phyloP scores from a whole-genome alignment of 2,329 filamentous ascomycete genomes.

The Sporothrix brasiliensis region DNA sequence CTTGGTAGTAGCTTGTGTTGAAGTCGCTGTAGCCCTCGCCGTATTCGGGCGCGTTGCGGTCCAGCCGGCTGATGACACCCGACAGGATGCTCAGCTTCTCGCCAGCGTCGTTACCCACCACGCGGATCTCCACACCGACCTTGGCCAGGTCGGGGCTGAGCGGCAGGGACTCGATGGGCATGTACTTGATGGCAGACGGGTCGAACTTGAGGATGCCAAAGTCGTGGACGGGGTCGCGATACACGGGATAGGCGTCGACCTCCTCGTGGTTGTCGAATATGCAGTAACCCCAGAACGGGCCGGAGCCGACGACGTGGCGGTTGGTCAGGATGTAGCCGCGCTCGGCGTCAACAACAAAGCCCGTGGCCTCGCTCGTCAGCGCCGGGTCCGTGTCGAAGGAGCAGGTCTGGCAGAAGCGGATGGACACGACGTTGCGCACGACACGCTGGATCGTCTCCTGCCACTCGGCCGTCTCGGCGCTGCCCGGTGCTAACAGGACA shows the following conservation, averaged over 20 bases:
- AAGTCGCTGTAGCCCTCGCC: conserved; percentile 98
- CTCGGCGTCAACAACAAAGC: conserved; percentile 95
- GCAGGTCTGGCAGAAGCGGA: conserved; percentile 96
- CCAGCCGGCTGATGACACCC: conserved; percentile 92
- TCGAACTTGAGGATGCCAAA: conserved; percentile 97
- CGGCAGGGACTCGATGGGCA: conserved; percentile 79
- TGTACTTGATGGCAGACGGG: conserved; percentile 94
- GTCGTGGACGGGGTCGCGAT: conserved; percentile 97
- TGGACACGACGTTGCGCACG: conserved; percentile 95
- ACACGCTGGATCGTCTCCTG: conserved; percentile 93
- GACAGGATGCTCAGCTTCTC: conserved; percentile 98
- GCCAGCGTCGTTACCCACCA: conserved; percentile 97
- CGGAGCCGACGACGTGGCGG: conserved; percentile 89
- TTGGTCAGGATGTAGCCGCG: conserved; percentile 87
- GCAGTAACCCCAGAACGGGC: conserved; percentile 96
- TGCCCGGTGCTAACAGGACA: conserved; percentile 37
- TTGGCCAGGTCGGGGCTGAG: conserved; percentile 84
- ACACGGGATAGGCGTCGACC: conserved; percentile 94
- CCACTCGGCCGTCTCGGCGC: conserved; percentile 60
- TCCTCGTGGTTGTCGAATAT: conserved; percentile 99
- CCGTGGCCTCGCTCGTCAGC: conserved; percentile 91
- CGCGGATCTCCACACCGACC: conserved; percentile 92
- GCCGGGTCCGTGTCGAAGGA: conserved; percentile 97
- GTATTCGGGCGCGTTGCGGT: conserved; percentile 96
- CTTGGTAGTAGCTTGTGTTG: conserved; percentile 95